Evolutionary conservation across 192 early-diverging fungal genomes (phyloP).

Genomic region (Coemansia sp.): DNA sequence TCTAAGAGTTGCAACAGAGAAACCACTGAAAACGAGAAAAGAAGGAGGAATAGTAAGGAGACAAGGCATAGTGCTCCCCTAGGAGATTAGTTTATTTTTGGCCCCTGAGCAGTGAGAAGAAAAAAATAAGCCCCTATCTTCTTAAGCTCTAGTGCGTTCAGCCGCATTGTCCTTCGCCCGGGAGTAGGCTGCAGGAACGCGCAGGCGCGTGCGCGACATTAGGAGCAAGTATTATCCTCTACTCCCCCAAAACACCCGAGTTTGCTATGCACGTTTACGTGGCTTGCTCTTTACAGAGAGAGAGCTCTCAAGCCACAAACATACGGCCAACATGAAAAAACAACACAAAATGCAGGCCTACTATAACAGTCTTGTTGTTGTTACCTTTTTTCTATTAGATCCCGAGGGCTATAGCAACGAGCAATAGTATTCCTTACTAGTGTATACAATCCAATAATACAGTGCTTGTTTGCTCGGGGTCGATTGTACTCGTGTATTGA

Average conservation of each 20-base stretch:
- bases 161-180: neutral
- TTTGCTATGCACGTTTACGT: neutral
- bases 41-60: neutral
- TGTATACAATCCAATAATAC: neutral
- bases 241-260: neutral
- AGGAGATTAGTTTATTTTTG: neutral
- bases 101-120: neutral
- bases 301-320: neutral
- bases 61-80: neutral
- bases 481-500: neutral
- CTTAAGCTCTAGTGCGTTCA: neutral
- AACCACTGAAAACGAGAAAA: conserved; percentile 9
- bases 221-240: neutral
- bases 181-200: neutral
- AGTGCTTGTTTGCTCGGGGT: neutral
- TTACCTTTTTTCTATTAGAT: neutral
- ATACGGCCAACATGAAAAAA: neutral
- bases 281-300: neutral
- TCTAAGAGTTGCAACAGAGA: neutral
- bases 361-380: neutral
- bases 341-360: neutral
- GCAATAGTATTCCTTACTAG: neutral
- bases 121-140: too few species aligned
- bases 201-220: neutral
- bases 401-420: neutral